Conservation (phyloP, 2,329 filamentous ascomycete species). For the Xylaria digitata region DNA sequence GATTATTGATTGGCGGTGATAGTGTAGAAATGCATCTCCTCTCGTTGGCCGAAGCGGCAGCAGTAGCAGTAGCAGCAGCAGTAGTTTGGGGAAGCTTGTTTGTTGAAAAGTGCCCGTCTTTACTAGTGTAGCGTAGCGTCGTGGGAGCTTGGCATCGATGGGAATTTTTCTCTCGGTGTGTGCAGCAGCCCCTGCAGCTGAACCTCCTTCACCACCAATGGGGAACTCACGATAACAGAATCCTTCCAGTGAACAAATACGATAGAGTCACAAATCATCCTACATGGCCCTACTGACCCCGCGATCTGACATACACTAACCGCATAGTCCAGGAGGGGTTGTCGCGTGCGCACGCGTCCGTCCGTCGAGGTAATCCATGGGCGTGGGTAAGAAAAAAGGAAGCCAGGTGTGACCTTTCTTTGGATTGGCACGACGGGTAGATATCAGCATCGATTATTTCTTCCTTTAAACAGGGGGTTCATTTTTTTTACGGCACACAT, state of each 20-base stretch:
- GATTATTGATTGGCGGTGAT: conserved; percentile 24
- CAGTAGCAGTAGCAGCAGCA: too few species aligned
- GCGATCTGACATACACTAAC: conserved; percentile 31
- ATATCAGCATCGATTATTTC: conserved; percentile 12
- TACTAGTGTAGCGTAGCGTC: neutral
- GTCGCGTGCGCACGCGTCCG: conserved; percentile 26
- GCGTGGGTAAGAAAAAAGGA: neutral
- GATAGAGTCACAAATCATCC: conserved; percentile 28
- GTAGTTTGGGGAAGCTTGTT: conserved; percentile 10
- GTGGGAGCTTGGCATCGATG: conserved; percentile 20
- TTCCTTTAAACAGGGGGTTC: conserved; percentile 15
- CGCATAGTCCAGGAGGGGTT: conserved; percentile 25
- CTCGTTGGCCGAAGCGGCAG: conserved; percentile 8
- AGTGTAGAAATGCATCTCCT: conserved; percentile 15
- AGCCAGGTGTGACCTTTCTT: neutral
- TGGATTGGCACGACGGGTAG: conserved; percentile 7
- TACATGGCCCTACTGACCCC: conserved; percentile 28
- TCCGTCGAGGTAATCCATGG: conserved; percentile 13
- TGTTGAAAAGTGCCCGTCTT: conserved; percentile 1
- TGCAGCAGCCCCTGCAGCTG: conserved; percentile 30
- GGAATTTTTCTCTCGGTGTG: conserved; percentile 11
- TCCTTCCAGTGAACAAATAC: conserved; percentile 23
- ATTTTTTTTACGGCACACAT: conserved; percentile 14
- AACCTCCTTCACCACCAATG: conserved; percentile 29
- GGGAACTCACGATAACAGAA: conserved; percentile 34